phyloP scores from a whole-genome alignment of 768 basidiomycete species.

The Hydnum rufescens region DNA sequence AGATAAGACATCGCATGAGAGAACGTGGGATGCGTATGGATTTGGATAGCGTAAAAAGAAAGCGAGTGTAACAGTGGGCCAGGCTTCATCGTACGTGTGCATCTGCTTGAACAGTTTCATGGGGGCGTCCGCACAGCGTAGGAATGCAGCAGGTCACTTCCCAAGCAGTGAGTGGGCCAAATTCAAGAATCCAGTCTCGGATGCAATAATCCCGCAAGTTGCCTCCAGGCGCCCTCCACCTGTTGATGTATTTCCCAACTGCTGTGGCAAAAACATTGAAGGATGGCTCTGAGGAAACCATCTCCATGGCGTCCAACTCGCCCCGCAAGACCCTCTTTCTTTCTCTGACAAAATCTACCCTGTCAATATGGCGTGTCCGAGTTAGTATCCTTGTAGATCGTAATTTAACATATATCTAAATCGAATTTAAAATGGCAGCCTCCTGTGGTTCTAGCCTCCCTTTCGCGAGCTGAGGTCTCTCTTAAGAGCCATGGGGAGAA shows the following conservation, averaged over 20 bases:
- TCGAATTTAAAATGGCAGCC: slow-evolving; percentile 15
- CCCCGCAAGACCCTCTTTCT: slow-evolving; percentile 58
- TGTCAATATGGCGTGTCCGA: slow-evolving; percentile 67
- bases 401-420: slow-evolving; percentile 23
- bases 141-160: too few species aligned
- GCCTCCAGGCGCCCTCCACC: too few species aligned
- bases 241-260: slow-evolving; percentile 5
- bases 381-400: slow-evolving; percentile 25
- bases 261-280: slow-evolving; percentile 2
- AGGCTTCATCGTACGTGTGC: slow-evolving; percentile 39
- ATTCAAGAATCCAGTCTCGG: too few species aligned
- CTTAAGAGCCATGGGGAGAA: slow-evolving; percentile 75
- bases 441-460: slow-evolving; percentile 29
- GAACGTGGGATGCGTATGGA: slow-evolving; percentile 80
- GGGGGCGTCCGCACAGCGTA: too few species aligned
- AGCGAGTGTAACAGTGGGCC: slow-evolving; percentile 80
- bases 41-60: slow-evolving; percentile 94
- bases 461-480: slow-evolving; percentile 59
- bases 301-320: slow-evolving; percentile 43
- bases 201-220: too few species aligned
- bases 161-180: too few species aligned
- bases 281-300: slow-evolving; percentile 27
- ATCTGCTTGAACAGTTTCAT: slow-evolving; percentile 11
- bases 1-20: slow-evolving; percentile 90
- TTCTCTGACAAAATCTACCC: slow-evolving; percentile 44